These are phyloP conservation scores for Cornus suecica DNA, from an alignment of 148 eudicot genomes.

Conservation along the genomic window DNA sequence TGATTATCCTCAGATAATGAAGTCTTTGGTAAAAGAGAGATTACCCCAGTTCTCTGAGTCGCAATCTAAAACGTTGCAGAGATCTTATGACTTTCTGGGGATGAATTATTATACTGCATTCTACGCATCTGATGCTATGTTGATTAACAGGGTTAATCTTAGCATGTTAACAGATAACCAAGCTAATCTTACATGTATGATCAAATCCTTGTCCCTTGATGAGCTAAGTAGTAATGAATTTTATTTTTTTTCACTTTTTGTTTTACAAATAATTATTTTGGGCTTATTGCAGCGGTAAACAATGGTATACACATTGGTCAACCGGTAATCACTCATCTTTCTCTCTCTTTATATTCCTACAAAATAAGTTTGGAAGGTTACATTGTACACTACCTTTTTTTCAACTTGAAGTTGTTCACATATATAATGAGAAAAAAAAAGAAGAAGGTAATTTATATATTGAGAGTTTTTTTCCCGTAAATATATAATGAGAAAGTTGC, in stretches of 20 bases:
- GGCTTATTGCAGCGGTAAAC: not conserved
- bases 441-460: too few relatives aligned
- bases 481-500: too few relatives aligned
- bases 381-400: too few relatives aligned
- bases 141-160: slow-evolving; percentile 4
- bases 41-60: slow-evolving; percentile 32
- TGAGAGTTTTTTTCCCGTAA: too few relatives aligned
- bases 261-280: too few relatives aligned
- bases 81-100: slow-evolving; percentile 50
- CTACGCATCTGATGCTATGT: slow-evolving; percentile 27
- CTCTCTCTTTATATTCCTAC: not conserved
- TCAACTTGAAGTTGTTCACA: too few relatives aligned
- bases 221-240: too few relatives aligned
- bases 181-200: slow-evolving; percentile 27
- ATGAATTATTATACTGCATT: slow-evolving; percentile 48
- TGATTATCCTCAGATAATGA: slow-evolving; percentile 43
- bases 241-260: too few relatives aligned
- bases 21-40: slow-evolving; percentile 24
- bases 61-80: slow-evolving; percentile 29
- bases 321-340: slow-evolving; percentile 14
- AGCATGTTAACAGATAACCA: slow-evolving; percentile 30
- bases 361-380: not conserved
- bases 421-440: too few relatives aligned
- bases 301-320: slow-evolving; percentile 14
- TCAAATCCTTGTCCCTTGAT: too few relatives aligned